phyloP scores from a whole-genome alignment of 2,329 filamentous ascomycete species.

The Verticillium tricorpus region DNA sequence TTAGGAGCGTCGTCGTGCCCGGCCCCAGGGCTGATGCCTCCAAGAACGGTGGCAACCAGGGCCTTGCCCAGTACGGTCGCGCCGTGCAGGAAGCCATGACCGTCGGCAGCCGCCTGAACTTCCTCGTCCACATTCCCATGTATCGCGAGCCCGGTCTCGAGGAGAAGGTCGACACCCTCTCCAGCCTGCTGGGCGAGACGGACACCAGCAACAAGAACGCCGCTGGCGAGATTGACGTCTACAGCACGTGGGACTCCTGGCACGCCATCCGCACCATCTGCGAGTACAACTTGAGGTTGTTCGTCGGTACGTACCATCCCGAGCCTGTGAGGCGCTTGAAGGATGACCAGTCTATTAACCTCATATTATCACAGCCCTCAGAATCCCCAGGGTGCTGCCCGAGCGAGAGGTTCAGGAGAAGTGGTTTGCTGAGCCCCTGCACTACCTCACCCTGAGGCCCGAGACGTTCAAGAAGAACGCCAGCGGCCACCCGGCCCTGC shows the following conservation, averaged over 20 bases:
- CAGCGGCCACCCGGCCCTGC: conserved; percentile 56
- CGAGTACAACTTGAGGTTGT: conserved; percentile 76
- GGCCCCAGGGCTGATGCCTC: conserved; percentile 66
- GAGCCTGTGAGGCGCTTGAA: background rate
- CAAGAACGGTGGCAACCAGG: conserved; percentile 42
- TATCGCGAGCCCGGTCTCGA: conserved; percentile 64
- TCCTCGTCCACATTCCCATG: conserved; percentile 82
- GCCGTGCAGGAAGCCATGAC: conserved; percentile 76
- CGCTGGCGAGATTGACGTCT: conserved; percentile 55
- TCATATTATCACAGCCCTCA: conserved; percentile 39
- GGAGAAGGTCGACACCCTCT: background rate
- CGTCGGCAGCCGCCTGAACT: conserved; percentile 69
- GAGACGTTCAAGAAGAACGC: conserved; percentile 57
- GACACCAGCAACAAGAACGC: conserved; percentile 33
- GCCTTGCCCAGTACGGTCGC: conserved; percentile 73
- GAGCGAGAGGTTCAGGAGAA: conserved; percentile 57
- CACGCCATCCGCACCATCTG: conserved; percentile 80
- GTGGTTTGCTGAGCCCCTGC: conserved; percentile 66
- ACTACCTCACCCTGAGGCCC: conserved; percentile 52
- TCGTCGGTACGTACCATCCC: conserved; percentile 65
- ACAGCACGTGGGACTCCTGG: conserved; percentile 90
- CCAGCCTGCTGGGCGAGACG: background rate
- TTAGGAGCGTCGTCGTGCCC: conserved; percentile 75
- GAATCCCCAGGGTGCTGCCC: conserved; percentile 54
- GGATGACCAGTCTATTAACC: background rate